Base-by-base conservation (phyloP, 2,329 filamentous ascomycete species). In the Ophiocordyceps australis region DNA sequence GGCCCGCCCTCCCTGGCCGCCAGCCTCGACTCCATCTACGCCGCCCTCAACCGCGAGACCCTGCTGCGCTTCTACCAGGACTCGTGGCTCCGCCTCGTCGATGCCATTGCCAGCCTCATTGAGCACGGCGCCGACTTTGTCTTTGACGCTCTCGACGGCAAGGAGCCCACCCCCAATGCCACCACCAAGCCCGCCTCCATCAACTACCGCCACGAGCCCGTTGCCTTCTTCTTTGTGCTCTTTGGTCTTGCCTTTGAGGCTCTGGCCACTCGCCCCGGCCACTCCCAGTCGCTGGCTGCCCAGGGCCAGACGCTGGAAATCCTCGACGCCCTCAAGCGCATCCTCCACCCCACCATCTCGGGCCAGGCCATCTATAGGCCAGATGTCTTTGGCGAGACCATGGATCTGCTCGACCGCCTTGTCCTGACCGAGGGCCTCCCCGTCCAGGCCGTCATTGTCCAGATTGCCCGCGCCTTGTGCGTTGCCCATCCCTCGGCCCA, bases 91-190 rank as follows among this genome's bases (percentile, higher is more conserved):
- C 92, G 89, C 38, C 67, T 98, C 9, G 86, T 98, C 3, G 85
- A 98, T 53, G 91, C 89, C 4, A 95, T 98, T 47, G 86, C 89
- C 9, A 93, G 85, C 42, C 60, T 98, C 5, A 94, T 98, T 30
- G 89, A 95, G 41, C 86, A 94, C 49, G 89, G 98, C 44, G 94
- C 85, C 49, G 82, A 89, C 32, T 93, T 94, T 35, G 89, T 98
- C 4, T 98, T 98, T 43, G 85, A 94, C 49, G 89, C 89, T 2
- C 57, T 98, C 6, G 89, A 98, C 43, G 85, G 85, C 26, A 93
- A 89, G 43, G 65, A 69, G 38, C 54, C 54, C 0, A 49, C 51
- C 8, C 41, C 49, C 15, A 65, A 62, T 31, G 59, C 57, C 3
- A 55, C 64, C 22, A 55, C 59, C 11, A 80, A 76, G 44, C 65